Conservation (phyloP, 2,329 filamentous ascomycete genomes). For the Alternaria sp. region DNA sequence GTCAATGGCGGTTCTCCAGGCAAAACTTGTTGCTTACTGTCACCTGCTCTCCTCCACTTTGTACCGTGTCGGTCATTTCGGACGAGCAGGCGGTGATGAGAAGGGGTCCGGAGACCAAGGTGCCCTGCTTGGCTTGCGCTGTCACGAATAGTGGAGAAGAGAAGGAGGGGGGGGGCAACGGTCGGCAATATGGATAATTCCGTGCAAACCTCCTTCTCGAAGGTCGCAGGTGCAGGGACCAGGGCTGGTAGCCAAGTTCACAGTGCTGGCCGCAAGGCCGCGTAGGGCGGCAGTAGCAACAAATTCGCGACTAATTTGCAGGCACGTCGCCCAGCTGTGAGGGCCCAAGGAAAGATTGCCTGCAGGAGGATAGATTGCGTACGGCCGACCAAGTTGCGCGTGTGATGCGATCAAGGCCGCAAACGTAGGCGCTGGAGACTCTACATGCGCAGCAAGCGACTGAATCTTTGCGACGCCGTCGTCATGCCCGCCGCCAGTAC, state of each 20-base stretch:
- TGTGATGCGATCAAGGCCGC: slow-evolving; percentile 7
- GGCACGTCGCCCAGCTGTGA: slow-evolving; percentile 12
- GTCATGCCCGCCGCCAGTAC: slow-evolving; percentile 14
- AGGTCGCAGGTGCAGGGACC: slow-evolving; percentile 29
- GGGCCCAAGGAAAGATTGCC: slow-evolving; percentile 11
- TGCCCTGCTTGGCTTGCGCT: slow-evolving; percentile 18
- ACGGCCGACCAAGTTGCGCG: not conserved
- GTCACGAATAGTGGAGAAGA: slow-evolving; percentile 20
- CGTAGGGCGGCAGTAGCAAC: slow-evolving; percentile 24
- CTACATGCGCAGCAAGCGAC: slow-evolving; percentile 13
- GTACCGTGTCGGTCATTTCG: slow-evolving; percentile 16
- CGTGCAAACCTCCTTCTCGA: slow-evolving; percentile 36
- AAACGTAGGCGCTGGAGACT: slow-evolving; percentile 10
- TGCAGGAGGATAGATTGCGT: slow-evolving; percentile 8
- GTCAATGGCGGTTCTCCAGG: slow-evolving; percentile 13
- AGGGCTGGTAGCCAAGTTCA: slow-evolving; percentile 22
- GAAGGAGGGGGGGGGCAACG: slow-evolving; percentile 23
- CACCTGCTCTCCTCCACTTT: slow-evolving; percentile 11
- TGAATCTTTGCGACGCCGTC: slow-evolving; percentile 23
- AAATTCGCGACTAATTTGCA: slow-evolving; percentile 6
- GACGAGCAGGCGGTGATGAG: slow-evolving; percentile 6
- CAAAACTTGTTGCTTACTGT: slow-evolving; percentile 4
- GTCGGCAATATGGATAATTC: slow-evolving; percentile 29
- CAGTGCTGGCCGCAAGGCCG: slow-evolving; percentile 21
- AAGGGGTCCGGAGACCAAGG: slow-evolving; percentile 22